phyloP scores from a whole-genome alignment of 83 land plant species.

The Diphasiastrum complanatum region DNA sequence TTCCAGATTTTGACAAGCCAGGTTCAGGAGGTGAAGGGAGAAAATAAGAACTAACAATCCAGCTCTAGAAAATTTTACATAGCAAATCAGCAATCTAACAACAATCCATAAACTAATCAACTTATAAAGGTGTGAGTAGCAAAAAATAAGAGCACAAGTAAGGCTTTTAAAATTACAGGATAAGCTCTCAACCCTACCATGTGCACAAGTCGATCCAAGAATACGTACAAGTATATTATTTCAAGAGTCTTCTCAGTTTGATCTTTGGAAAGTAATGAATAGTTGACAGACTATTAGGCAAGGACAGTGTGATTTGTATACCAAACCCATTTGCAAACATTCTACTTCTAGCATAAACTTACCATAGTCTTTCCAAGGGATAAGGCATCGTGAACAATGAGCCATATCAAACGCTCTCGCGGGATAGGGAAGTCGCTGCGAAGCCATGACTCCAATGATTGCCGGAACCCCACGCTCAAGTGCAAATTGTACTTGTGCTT shows the following conservation, averaged over 20 bases:
- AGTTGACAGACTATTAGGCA: no score
- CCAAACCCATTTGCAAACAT: no score
- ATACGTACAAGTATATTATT: no score
- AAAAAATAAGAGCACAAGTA: neutral
- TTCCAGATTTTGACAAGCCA: neutral
- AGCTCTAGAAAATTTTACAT: neutral
- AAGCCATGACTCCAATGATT: slow-evolving; percentile 39
- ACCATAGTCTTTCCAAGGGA: slow-evolving; percentile 37
- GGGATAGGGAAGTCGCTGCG: slow-evolving; percentile 37
- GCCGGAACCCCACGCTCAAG: slow-evolving; percentile 43
- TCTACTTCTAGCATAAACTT: slow-evolving; percentile 11
- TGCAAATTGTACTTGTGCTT: slow-evolving; percentile 39
- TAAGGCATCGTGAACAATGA: slow-evolving; percentile 38
- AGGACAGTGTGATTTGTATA: no score
- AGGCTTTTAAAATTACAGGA: neutral
- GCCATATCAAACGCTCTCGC: slow-evolving; percentile 39
- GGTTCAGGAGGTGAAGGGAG: no score
- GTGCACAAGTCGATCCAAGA: no score
- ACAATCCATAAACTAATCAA: neutral
- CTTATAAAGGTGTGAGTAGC: neutral
- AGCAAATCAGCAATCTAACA: neutral
- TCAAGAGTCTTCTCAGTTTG: no score
- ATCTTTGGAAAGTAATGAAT: no score
- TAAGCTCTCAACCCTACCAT: no score
- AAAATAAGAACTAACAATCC: no score